These are phyloP conservation scores for Syncephalastrum contaminatum DNA, from an alignment of 371 early-diverging fungal species.

Conservation along the genomic window DNA sequence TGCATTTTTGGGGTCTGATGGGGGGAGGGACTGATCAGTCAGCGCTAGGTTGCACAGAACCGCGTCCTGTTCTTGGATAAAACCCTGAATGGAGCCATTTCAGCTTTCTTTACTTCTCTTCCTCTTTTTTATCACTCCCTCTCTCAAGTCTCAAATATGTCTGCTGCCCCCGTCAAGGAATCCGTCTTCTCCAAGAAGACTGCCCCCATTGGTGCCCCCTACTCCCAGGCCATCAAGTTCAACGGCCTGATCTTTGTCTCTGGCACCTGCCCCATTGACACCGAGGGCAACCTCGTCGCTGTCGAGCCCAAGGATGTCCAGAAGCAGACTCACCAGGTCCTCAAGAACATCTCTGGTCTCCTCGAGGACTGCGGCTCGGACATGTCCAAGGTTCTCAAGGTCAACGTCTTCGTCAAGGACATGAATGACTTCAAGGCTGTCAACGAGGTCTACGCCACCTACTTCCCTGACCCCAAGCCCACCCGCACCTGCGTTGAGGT, in stretches of 20 bases:
- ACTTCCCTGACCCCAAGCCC: slow-evolving; percentile 66
- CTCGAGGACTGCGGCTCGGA: slow-evolving; percentile 69
- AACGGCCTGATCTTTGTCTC: slow-evolving; percentile 73
- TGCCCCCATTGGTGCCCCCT: slow-evolving; percentile 36
- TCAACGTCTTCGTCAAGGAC: slow-evolving; percentile 79
- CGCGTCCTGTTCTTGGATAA: neutral
- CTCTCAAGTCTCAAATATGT: slow-evolving; percentile 13
- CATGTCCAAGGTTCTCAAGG: slow-evolving; percentile 77
- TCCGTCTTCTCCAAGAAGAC: slow-evolving; percentile 12
- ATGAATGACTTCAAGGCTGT: slow-evolving; percentile 80
- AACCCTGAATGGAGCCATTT: neutral
- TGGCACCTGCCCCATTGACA: slow-evolving; percentile 62
- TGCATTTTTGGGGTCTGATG: neutral
- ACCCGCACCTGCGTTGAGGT: slow-evolving; percentile 83
- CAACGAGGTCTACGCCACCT: slow-evolving; percentile 69
- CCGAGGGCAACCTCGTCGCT: slow-evolving; percentile 36
- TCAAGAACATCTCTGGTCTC: slow-evolving; percentile 71
- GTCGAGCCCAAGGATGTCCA: slow-evolving; percentile 39
- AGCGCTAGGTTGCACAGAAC: neutral
- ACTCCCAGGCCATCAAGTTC: slow-evolving; percentile 61
- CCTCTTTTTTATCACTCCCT: slow-evolving; percentile 5
- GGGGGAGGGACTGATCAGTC: too few species aligned
- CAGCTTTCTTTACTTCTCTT: slow-evolving; percentile 5
- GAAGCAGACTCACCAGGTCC: slow-evolving; percentile 61
- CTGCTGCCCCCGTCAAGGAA: slow-evolving; percentile 16